A percentile compares a stretch with the other conserved stretches of the same genome.
phyloP scores from a whole-genome alignment of 2,329 filamentous ascomycete genomes.

The Xylariaceae sp. region DNA sequence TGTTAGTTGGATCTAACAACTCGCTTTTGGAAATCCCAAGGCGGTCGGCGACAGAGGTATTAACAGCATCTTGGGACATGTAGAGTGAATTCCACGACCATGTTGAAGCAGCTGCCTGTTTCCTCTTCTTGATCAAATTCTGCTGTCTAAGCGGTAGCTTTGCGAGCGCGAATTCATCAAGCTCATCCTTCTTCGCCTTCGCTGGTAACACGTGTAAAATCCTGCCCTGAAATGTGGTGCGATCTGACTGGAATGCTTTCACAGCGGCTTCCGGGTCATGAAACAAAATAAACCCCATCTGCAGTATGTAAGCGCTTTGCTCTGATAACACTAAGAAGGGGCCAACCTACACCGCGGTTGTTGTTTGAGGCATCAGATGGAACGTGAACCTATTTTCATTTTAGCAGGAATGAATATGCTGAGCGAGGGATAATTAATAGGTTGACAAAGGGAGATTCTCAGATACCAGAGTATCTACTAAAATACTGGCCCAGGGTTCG shows the following conservation, averaged over 20 bases:
- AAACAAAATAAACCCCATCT: slow-evolving; percentile 80
- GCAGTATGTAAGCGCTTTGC: slow-evolving; percentile 11
- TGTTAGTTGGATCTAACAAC: slow-evolving; percentile 88
- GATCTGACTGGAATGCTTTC: slow-evolving; percentile 76
- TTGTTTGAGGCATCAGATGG: slow-evolving; percentile 66
- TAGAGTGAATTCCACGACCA: slow-evolving; percentile 99
- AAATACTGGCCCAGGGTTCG: slow-evolving; percentile 89
- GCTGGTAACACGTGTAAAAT: slow-evolving; percentile 87
- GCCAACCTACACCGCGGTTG: slow-evolving; percentile 62
- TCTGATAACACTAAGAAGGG: background rate
- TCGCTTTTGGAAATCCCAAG: slow-evolving; percentile 89
- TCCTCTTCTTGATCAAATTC: slow-evolving; percentile 80
- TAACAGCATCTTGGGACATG: slow-evolving; percentile 94
- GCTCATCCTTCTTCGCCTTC: slow-evolving; percentile 71
- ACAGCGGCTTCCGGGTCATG: slow-evolving; percentile 67
- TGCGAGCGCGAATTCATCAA: slow-evolving; percentile 85
- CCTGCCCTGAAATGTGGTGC: slow-evolving; percentile 85
- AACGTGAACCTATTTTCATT: slow-evolving; percentile 69
- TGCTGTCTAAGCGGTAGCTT: slow-evolving; percentile 94
- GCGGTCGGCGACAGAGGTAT: slow-evolving; percentile 80
- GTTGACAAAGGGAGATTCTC: slow-evolving; percentile 47
- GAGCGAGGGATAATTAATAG: slow-evolving; percentile 28
- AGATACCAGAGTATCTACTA: slow-evolving; percentile 99
- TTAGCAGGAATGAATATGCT: slow-evolving; percentile 38
- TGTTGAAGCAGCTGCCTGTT: slow-evolving; percentile 68